Percentiles rank a stretch among this genome's conserved stretches.
Conservation (phyloP, 768 basidiomycete genomes). For the Psilocybe cubensis region DNA sequence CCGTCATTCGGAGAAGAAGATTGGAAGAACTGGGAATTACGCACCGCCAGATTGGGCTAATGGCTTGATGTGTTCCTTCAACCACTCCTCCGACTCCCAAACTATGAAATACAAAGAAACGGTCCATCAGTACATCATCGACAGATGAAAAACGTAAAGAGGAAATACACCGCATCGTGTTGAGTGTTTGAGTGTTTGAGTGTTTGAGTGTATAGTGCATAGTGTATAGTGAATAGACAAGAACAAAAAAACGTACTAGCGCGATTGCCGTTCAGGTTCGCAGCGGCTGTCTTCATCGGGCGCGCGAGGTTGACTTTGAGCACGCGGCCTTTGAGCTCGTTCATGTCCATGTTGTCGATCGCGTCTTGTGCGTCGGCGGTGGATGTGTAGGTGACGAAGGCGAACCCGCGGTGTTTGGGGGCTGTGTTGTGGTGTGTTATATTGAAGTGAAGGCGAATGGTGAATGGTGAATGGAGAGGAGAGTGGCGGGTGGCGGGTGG, state of each 20-base stretch:
- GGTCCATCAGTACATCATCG: neutral
- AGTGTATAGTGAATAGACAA: no score
- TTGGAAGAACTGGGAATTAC: conserved; percentile 17
- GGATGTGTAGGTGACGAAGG: conserved; percentile 85
- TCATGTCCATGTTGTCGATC: conserved; percentile 98
- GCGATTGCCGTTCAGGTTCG: conserved; percentile 72
- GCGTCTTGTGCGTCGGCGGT: conserved; percentile 91
- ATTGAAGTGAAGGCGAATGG: neutral
- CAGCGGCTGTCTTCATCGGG: conserved; percentile 68
- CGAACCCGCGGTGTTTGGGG: conserved; percentile 90
- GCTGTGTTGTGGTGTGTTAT: conserved; percentile 48
- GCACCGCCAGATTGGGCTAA: conserved; percentile 74
- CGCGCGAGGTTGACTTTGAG: conserved; percentile 86
- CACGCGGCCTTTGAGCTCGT: conserved; percentile 78
- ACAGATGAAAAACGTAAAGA: neutral
- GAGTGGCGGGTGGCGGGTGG: no score
- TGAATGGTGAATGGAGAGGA: neutral
- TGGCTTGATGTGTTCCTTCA: conserved; percentile 80
- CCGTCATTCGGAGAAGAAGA: neutral
- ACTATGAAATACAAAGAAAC: conserved; percentile 50
- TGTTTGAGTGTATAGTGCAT: no score
- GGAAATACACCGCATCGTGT: no score
- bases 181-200: no score
- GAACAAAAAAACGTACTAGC: conserved; percentile 56
- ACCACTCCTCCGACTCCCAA: conserved; percentile 97